phyloP scores from a whole-genome alignment of 83 land plant genomes.

The Isoetes engelmannii region DNA sequence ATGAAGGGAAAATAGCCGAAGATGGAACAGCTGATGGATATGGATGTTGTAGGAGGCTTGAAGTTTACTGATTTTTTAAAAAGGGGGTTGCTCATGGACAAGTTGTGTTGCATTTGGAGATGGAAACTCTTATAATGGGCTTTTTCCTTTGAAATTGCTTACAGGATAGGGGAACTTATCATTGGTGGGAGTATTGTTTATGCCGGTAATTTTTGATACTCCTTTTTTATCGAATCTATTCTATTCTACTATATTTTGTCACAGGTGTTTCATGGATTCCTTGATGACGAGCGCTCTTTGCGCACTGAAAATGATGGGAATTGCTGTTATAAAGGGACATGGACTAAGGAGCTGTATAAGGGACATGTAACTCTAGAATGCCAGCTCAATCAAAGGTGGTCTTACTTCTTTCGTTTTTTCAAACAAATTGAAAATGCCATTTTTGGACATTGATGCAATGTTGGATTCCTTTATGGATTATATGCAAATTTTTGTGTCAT shows the following conservation, averaged over 20 bases:
- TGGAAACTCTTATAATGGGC: background rate
- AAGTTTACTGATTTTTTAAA: conserved; percentile 5
- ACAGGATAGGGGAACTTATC: conserved; percentile 9
- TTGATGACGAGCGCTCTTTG: conserved; percentile 12
- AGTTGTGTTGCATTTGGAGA: background rate
- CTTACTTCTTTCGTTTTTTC: too few species aligned
- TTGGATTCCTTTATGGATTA: too few species aligned
- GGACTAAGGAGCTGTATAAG: conserved; percentile 14
- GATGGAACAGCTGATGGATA: conserved; percentile 8
- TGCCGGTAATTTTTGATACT: conserved; percentile 1
- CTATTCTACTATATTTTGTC: background rate
- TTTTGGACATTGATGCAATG: too few species aligned
- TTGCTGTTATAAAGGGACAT: conserved; percentile 11
- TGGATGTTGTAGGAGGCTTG: conserved; percentile 1
- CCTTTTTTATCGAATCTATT: background rate
- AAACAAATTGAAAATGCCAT: too few species aligned
- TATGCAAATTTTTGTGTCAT: too few species aligned
- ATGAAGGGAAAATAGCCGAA: background rate
- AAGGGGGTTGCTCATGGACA: conserved; percentile 13
- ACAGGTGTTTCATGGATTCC: conserved; percentile 3
- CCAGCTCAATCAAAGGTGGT: too few species aligned
- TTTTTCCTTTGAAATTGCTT: conserved; percentile 12
- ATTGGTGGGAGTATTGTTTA: conserved; percentile 2
- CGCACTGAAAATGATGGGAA: conserved; percentile 9
- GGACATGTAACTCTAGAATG: too few species aligned